Conservation (phyloP, 306 rosid genomes). For the Fragaria iinumae region DNA sequence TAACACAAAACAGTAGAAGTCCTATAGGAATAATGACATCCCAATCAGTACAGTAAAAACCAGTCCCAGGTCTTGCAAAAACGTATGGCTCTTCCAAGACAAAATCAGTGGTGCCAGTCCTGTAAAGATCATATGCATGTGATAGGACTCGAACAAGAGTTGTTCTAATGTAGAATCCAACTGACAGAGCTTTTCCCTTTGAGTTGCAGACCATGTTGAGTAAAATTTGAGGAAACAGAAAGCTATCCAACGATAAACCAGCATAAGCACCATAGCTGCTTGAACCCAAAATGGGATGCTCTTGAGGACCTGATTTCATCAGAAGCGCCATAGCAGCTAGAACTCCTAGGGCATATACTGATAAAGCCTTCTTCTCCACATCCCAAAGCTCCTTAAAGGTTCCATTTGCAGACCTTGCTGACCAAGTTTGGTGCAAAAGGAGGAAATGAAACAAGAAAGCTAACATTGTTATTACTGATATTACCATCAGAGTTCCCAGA, state of each 20-base stretch:
- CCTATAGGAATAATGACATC: too few relatives aligned
- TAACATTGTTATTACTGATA: neutral
- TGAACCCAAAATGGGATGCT: neutral
- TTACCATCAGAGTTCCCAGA: too few relatives aligned
- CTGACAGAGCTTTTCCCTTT: too few relatives aligned
- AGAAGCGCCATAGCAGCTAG: neutral
- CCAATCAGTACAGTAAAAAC: too few relatives aligned
- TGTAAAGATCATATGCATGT: too few relatives aligned
- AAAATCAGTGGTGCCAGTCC: too few relatives aligned
- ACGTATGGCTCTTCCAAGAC: too few relatives aligned
- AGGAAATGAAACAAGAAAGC: neutral
- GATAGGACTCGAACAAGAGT: too few relatives aligned
- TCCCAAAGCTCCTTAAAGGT: neutral
- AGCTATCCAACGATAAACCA: neutral
- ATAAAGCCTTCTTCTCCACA: slow-evolving; percentile 26
- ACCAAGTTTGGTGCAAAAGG: neutral
- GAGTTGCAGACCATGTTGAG: neutral
- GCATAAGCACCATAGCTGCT: neutral
- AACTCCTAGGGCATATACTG: neutral
- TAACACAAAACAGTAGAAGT: too few relatives aligned
- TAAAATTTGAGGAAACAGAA: slow-evolving; percentile 6
- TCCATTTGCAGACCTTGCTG: neutral
- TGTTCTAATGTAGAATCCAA: too few relatives aligned
- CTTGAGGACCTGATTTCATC: neutral
- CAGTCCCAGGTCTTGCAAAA: too few relatives aligned